phyloP scores from a whole-genome alignment of 169 alveolate genomes.

The Cyclospora cayetanensis region DNA sequence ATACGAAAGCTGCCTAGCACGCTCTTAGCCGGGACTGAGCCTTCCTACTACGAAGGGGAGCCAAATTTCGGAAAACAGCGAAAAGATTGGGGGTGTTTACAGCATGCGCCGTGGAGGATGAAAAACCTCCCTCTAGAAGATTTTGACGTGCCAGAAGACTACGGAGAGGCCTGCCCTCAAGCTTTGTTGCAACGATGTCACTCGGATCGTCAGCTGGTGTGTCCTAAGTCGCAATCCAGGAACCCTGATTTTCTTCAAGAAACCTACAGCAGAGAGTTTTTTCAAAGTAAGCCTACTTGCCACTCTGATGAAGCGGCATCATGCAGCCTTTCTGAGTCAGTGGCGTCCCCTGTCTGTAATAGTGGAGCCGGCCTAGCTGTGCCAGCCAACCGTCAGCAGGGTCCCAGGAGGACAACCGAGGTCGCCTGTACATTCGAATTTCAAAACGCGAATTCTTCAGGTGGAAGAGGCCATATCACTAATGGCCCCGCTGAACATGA shows the following conservation, averaged over 20 bases:
- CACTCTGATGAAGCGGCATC: not conserved
- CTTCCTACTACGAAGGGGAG: not conserved
- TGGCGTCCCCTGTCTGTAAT: not conserved
- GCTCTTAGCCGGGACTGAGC: not conserved
- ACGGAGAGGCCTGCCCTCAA: slow-evolving; percentile 51
- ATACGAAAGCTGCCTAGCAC: not conserved
- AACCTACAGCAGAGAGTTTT: not conserved
- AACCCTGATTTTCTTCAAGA: not conserved
- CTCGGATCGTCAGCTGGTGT: slow-evolving; percentile 32
- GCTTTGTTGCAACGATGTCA: slow-evolving; percentile 49
- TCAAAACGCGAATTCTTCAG: no score
- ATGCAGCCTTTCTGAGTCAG: not conserved
- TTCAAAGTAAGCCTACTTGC: not conserved
- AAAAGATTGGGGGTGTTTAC: not conserved
- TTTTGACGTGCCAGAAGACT: slow-evolving; percentile 57
- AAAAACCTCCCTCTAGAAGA: slow-evolving; percentile 51
- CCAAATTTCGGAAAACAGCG: not conserved
- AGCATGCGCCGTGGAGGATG: not conserved
- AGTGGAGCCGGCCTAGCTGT: no score
- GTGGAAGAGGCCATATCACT: no score
- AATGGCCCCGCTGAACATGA: no score
- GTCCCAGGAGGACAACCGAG: no score
- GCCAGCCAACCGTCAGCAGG: no score
- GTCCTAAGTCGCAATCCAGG: not conserved
- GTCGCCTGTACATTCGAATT: no score